A percentile compares a stretch with the other conserved stretches of the same genome.
Conservation (phyloP, 2,329 filamentous ascomycete genomes). For the Ophioceras dolichostomum region DNA sequence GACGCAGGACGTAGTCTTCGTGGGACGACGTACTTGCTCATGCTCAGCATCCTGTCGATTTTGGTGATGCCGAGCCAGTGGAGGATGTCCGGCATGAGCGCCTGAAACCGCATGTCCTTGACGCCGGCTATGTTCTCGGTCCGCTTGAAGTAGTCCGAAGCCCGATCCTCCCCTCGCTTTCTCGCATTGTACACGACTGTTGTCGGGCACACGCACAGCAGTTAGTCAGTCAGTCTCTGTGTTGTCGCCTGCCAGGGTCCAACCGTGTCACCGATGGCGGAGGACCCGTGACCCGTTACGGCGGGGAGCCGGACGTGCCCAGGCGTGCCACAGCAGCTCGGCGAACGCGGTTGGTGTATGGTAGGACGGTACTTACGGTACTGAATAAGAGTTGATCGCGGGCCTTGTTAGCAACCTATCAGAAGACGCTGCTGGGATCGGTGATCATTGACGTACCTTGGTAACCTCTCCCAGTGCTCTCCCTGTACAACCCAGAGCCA, state of each 20-base stretch:
- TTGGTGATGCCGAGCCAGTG: slow-evolving; percentile 98
- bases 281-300: too few relatives aligned
- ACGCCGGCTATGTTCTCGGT: slow-evolving; percentile 98
- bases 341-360: too few relatives aligned
- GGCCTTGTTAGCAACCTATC: too few relatives aligned
- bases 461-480: slow-evolving; percentile 90
- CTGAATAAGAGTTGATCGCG: too few relatives aligned
- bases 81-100: slow-evolving; percentile 92
- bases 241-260: too few relatives aligned
- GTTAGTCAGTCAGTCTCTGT: background rate
- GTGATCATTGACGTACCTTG: slow-evolving; percentile 59
- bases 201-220: too few relatives aligned
- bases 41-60: slow-evolving; percentile 96
- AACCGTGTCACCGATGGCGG: too few relatives aligned
- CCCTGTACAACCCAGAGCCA: too few relatives aligned
- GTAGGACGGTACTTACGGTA: too few relatives aligned
- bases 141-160: slow-evolving; percentile 88
- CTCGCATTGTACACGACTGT: slow-evolving; percentile 63
- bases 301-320: background rate
- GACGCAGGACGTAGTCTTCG: background rate
- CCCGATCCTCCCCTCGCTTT: slow-evolving; percentile 67
- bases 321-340: too few relatives aligned
- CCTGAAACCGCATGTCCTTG: slow-evolving; percentile 95
- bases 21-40: slow-evolving; percentile 66
- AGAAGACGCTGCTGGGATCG: too few relatives aligned